Evolutionary conservation across 2,329 filamentous ascomycete species (phyloP).

Genomic region (Diaporthe sp.): DNA sequence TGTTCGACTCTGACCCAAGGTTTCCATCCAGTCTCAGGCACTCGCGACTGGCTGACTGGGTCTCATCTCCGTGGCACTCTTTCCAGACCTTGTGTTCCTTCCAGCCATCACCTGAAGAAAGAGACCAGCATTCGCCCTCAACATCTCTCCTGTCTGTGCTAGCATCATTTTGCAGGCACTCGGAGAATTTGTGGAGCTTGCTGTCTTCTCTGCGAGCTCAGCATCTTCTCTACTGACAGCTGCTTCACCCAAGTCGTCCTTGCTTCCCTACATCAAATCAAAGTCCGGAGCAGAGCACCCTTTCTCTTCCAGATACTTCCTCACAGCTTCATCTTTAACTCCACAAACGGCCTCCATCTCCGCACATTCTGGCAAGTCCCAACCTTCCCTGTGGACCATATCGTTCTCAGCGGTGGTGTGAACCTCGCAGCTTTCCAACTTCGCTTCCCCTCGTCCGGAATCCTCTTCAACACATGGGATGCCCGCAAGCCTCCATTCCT

Average conservation of each 20-base stretch:
- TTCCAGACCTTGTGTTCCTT: background rate
- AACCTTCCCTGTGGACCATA: background rate
- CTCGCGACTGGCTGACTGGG: background rate
- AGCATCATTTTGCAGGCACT: background rate
- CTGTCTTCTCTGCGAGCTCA: background rate
- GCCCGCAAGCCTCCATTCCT: background rate
- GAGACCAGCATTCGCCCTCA: too few relatives aligned
- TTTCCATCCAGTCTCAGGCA: too few relatives aligned
- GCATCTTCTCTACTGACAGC: background rate
- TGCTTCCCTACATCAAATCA: background rate
- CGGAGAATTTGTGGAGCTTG: background rate
- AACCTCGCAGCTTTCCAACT: background rate
- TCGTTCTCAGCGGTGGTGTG: background rate
- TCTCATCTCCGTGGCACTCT: background rate
- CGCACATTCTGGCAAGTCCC: background rate
- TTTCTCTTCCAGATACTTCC: background rate
- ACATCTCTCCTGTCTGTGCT: background rate
- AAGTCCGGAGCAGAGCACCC: background rate
- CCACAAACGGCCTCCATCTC: background rate
- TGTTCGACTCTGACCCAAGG: background rate
- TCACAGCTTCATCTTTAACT: too few relatives aligned
- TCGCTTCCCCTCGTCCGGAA: background rate
- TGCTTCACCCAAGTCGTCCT: background rate
- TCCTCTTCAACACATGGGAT: background rate
- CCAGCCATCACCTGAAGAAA: background rate